Evolutionary conservation across 2,329 filamentous ascomycete genomes (phyloP), one percentile per base, ranked within the genome.

Genomic region (Pseudopyrenochaeta lycopersici): DNA sequence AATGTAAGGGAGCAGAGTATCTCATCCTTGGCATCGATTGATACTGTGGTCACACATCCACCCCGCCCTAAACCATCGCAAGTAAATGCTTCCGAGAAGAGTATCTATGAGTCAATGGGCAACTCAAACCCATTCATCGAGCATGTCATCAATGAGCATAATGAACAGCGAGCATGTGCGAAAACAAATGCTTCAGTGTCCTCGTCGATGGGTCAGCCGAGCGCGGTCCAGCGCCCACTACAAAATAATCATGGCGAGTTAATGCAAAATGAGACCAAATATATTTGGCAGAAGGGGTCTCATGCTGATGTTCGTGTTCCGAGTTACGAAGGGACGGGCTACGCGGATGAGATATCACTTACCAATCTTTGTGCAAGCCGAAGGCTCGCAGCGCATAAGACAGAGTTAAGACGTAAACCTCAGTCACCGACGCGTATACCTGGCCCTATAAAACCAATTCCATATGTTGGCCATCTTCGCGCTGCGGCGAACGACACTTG

Each of bases 241-340:
- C 54, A 55, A 17, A 43, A 46, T 3, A 33, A 46, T 1, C 18
- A n/a, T 15, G 30, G 32, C 35, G 38, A 36, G 18, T 21, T 14
- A 17, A 27, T 30, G 33, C 29, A 10, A 27, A 31, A 44, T 14
- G 20, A 32, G 2, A 20, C 32, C 12, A 45, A 40, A 17, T 17
- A 23, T 6, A 9, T 56, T 14, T 21, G 29, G 2, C 12, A 33
- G 12, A 45, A 55, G 11, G 54, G 36, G 9, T 52, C 48, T 10
- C 30, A 21, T 21, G 29, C 42, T 23, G 43, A 56, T n/a, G 10
- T 38, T 23, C 58, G 63, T 23, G 20, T 49, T 14, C 66, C 66
- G 9, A 71, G 67, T 49, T 69, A 71, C 20, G 63, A 66, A 42
- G 66, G 64, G 7, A 70, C 49, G 11, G 66, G 49, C 2, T 70